Evolutionary conservation across 495 filamentous ascomycete species (phyloP).

Genomic region (Monascus purpureus): DNA sequence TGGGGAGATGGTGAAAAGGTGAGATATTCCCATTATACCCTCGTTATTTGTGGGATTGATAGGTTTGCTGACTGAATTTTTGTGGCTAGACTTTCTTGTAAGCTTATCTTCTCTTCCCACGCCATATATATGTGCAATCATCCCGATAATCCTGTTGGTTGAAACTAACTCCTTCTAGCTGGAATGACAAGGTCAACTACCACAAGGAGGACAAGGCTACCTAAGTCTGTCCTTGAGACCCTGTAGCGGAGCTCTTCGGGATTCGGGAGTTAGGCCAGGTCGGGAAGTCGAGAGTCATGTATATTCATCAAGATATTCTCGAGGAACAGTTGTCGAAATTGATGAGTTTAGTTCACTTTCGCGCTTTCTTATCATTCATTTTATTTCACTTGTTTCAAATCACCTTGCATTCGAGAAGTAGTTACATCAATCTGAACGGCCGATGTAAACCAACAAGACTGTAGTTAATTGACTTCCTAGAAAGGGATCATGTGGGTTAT

Average conservation of each 20-base stretch:
- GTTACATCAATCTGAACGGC: too few relatives aligned
- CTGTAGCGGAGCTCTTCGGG: conserved; percentile 8
- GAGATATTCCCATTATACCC: conserved; percentile 22
- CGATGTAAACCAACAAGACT: too few relatives aligned
- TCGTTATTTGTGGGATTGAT: neutral
- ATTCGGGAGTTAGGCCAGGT: conserved; percentile 1
- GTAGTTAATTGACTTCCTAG: too few relatives aligned
- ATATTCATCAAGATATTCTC: conserved; percentile 8
- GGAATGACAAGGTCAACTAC: conserved; percentile 91
- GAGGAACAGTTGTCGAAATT: conserved; percentile 1
- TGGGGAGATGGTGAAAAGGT: conserved; percentile 94
- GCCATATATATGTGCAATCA: conserved; percentile 1
- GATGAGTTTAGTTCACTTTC: conserved; percentile 30
- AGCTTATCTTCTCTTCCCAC: conserved; percentile 21
- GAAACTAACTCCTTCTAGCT: too few relatives aligned
- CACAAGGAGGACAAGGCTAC: conserved; percentile 76
- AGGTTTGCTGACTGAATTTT: conserved; percentile 16
- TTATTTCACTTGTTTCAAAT: too few relatives aligned
- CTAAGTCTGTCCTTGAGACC: conserved; percentile 24
- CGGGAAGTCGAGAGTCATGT: conserved; percentile 5
- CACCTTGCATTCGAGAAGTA: too few relatives aligned
- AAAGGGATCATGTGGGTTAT: too few relatives aligned
- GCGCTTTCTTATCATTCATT: conserved; percentile 16
- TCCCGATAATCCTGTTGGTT: too few relatives aligned
- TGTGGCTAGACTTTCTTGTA: conserved; percentile 47